Conservation (phyloP, 345 rosid genomes). For the Draba incana region DNA sequence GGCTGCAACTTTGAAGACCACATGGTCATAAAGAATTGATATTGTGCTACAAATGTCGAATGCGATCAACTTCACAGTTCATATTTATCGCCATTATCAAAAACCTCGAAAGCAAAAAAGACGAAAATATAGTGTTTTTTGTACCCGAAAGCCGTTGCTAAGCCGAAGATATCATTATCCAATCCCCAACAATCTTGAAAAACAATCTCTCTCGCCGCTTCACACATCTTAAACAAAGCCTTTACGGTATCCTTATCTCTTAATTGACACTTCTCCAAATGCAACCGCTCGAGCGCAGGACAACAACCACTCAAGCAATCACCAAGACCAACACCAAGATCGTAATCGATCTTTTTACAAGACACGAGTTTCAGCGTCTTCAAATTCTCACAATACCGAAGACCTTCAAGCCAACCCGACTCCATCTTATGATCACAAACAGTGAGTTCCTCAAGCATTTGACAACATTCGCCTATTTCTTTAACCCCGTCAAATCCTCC, state of each 20-base stretch:
- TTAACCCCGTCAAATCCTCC: slow-evolving; percentile 95
- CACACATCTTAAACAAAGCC: slow-evolving; percentile 75
- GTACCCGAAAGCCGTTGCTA: slow-evolving; percentile 72
- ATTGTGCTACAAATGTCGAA: not conserved
- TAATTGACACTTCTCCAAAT: slow-evolving; percentile 77
- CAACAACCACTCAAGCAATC: slow-evolving; percentile 58
- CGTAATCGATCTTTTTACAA: slow-evolving; percentile 71
- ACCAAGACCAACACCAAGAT: slow-evolving; percentile 57
- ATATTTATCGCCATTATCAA: not conserved
- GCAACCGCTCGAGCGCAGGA: slow-evolving; percentile 78
- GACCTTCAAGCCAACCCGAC: slow-evolving; percentile 86
- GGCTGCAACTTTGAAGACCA: slow-evolving; percentile 21
- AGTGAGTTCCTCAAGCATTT: slow-evolving; percentile 90
- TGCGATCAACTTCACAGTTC: not conserved
- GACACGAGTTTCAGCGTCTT: slow-evolving; percentile 77
- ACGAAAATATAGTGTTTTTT: not conserved
- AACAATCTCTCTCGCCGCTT: slow-evolving; percentile 67
- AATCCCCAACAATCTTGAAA: slow-evolving; percentile 95
- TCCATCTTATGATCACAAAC: slow-evolving; percentile 90
- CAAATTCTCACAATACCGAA: slow-evolving; percentile 81
- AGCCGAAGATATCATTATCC: slow-evolving; percentile 68
- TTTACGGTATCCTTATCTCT: slow-evolving; percentile 60
- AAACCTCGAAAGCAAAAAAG: not conserved
- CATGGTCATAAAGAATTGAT: slow-evolving; percentile 4
- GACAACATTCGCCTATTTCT: slow-evolving; percentile 93